Evolutionary conservation across 2,329 filamentous ascomycete genomes (phyloP).

Genomic region (Lachnellula arida): DNA sequence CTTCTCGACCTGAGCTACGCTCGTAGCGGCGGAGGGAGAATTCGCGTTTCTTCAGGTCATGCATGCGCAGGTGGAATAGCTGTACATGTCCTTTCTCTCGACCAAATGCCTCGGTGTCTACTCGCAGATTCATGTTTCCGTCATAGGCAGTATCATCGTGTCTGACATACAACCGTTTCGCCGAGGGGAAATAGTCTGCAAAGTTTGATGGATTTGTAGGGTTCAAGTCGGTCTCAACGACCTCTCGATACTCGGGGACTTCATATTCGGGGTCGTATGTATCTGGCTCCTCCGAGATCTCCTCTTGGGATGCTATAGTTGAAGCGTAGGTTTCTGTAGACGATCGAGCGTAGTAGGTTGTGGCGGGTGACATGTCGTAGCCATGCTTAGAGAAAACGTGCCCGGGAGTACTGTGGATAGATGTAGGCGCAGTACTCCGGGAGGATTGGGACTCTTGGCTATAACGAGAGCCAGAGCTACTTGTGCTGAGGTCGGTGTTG

Average conservation of each 20-base stretch:
- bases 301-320: conserved; percentile 55
- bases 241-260: conserved; percentile 45
- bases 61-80: conserved; percentile 93
- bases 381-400: conserved; percentile 16
- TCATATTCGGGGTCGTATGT: conserved; percentile 34
- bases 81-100: conserved; percentile 59
- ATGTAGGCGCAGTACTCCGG: conserved; percentile 45
- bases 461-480: conserved; percentile 37
- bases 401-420: conserved; percentile 38
- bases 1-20: conserved; percentile 85
- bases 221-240: conserved; percentile 61
- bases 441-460: conserved; percentile 44
- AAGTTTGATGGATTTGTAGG: conserved; percentile 81
- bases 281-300: conserved; percentile 46
- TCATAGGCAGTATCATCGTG: conserved; percentile 89
- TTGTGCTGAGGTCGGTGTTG: conserved; percentile 28
- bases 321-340: conserved; percentile 72
- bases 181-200: conserved; percentile 78
- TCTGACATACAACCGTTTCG: conserved; percentile 72
- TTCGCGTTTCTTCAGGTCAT: conserved; percentile 78
- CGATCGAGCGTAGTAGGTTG: conserved; percentile 32
- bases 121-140: conserved; percentile 92
- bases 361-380: conserved; percentile 22
- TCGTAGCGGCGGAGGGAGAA: conserved; percentile 91
- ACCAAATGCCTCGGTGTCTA: conserved; percentile 66